These are phyloP conservation scores for Moricandia moricandioides DNA, from an alignment of 345 rosid genomes.

Conservation along the genomic window DNA sequence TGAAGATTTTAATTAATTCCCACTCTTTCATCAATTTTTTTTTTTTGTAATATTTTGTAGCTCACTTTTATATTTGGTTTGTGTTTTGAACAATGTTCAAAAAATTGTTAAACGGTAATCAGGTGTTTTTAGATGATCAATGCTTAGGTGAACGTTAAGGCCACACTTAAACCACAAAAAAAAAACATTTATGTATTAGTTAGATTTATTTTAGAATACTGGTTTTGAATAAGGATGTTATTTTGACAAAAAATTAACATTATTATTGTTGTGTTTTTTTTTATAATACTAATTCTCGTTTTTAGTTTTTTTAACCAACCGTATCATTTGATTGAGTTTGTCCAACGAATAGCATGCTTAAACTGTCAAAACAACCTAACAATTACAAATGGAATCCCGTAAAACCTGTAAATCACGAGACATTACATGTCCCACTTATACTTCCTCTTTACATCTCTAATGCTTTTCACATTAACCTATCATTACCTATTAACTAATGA, in stretches of 20 bases:
- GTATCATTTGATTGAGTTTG: conserved; percentile 5
- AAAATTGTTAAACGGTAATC: background rate
- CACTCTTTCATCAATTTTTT: background rate
- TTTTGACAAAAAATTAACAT: background rate
- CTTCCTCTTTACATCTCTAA: conserved; percentile 5
- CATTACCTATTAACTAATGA: conserved; percentile 29
- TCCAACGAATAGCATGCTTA: conserved; percentile 12
- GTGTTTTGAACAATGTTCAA: background rate
- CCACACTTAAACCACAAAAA: background rate
- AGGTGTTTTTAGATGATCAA: background rate
- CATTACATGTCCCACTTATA: conserved; percentile 22
- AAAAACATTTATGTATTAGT: background rate
- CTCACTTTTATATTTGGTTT: background rate
- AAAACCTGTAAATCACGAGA: conserved; percentile 33
- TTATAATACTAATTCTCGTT: background rate
- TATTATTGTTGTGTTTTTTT: background rate
- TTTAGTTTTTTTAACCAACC: background rate
- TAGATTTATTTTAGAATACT: background rate
- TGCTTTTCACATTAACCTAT: conserved; percentile 30
- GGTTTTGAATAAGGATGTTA: background rate
- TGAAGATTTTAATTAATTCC: conserved; percentile 32
- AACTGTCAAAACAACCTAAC: conserved; percentile 18
- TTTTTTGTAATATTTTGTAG: background rate
- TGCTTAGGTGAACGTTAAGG: background rate
- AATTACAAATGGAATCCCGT: conserved; percentile 25